These are phyloP conservation scores for Penicillium decumbens DNA, from an alignment of 2,329 filamentous ascomycete species.

Conservation along the genomic window DNA sequence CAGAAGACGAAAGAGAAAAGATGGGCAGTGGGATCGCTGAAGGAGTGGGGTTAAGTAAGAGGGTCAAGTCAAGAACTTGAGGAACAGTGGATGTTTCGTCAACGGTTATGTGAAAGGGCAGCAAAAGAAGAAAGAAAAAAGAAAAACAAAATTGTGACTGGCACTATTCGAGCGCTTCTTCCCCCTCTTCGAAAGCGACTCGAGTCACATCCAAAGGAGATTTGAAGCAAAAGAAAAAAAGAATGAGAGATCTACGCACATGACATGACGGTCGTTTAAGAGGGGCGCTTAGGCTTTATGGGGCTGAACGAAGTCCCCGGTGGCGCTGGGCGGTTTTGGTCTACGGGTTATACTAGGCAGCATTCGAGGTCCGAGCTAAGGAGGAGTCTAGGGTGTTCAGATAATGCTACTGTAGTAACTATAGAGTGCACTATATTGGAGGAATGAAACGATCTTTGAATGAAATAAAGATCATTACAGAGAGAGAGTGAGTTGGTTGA, in stretches of 20 bases:
- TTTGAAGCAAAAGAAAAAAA: neutral
- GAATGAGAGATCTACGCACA: slow-evolving; percentile 18
- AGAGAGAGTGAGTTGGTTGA: too few species aligned
- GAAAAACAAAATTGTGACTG: neutral
- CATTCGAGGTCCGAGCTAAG: neutral
- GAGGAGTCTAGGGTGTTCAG: neutral
- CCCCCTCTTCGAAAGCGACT: neutral
- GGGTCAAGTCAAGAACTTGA: neutral
- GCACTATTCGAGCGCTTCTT: neutral
- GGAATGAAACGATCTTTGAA: neutral
- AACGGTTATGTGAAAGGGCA: neutral
- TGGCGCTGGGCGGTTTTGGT: neutral
- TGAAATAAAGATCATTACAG: too few species aligned
- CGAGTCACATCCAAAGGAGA: neutral
- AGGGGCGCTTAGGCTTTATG: too few species aligned
- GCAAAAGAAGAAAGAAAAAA: neutral
- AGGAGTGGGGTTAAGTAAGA: neutral
- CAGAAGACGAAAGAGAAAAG: neutral
- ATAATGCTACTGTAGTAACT: neutral
- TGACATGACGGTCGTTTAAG: neutral
- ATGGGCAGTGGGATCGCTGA: neutral
- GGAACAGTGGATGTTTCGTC: neutral
- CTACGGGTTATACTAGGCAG: neutral
- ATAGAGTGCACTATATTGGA: neutral
- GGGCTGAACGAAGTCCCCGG: neutral